These are phyloP conservation scores for Rhypophila decipiens DNA, from an alignment of 495 filamentous ascomycete species.

Conservation along the genomic window DNA sequence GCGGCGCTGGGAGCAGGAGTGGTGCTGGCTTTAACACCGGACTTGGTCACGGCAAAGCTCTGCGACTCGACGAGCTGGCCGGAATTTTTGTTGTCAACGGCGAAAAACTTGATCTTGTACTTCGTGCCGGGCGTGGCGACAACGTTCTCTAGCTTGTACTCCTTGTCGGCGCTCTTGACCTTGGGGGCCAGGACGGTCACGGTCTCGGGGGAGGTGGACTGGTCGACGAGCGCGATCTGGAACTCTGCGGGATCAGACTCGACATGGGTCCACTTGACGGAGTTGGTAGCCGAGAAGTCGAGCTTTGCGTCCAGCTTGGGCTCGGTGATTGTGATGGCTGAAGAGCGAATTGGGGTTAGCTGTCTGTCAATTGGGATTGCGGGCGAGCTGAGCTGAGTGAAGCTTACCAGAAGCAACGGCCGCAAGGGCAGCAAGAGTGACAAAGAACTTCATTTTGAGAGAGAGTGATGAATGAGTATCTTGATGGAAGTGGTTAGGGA, in stretches of 20 bases:
- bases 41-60: slow-evolving; percentile 18
- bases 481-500: background rate
- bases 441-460: slow-evolving; percentile 10
- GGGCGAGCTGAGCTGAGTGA: background rate
- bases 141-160: slow-evolving; percentile 15
- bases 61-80: slow-evolving; percentile 16
- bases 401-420: slow-evolving; percentile 9
- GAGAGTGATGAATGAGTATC: background rate
- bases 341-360: background rate
- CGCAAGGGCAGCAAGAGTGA: slow-evolving; percentile 8
- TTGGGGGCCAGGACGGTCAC: slow-evolving; percentile 5
- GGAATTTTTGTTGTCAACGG: slow-evolving; percentile 3
- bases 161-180: slow-evolving; percentile 9
- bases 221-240: slow-evolving; percentile 16
- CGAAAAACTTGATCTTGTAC: slow-evolving; percentile 18
- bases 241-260: slow-evolving; percentile 11
- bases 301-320: slow-evolving; percentile 2
- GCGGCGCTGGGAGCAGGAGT: background rate
- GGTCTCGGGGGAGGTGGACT: slow-evolving; percentile 4
- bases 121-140: slow-evolving; percentile 7
- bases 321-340: slow-evolving; percentile 6
- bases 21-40: slow-evolving; percentile 8
- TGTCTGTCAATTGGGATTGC: background rate
- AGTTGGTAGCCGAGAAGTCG: slow-evolving; percentile 14
- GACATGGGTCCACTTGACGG: slow-evolving; percentile 13